Evolutionary conservation across 2,329 filamentous ascomycete genomes (phyloP).

Genomic region (Fusarium camptoceras): DNA sequence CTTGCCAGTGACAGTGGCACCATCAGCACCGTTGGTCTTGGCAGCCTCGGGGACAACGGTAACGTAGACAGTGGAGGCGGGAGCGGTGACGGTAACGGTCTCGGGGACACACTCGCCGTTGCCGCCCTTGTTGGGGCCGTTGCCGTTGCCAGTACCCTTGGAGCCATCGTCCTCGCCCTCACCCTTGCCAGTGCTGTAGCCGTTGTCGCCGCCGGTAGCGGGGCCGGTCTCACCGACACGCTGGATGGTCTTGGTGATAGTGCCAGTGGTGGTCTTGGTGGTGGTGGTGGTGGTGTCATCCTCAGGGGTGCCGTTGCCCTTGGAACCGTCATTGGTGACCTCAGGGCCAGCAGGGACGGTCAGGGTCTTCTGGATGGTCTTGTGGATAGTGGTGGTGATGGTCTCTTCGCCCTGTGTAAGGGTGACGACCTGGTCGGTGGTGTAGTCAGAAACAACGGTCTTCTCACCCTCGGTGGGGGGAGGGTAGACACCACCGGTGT

Average conservation of each 20-base stretch:
- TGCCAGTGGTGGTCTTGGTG: constrained; percentile 53
- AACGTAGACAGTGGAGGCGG: constrained; percentile 53
- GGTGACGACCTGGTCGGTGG: constrained; percentile 51
- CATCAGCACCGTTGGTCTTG: constrained; percentile 37
- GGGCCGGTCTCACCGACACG: constrained; percentile 42
- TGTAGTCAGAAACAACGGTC: constrained; percentile 46
- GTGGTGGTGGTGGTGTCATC: constrained; percentile 54
- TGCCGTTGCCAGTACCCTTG: constrained; percentile 11
- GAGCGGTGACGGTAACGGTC: constrained; percentile 49
- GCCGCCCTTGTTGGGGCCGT: constrained; percentile 24
- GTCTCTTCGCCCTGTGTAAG: constrained; percentile 52
- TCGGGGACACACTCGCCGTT: constrained; percentile 37
- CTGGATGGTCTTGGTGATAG: constrained; percentile 52
- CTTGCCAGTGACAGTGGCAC: constrained; percentile 41
- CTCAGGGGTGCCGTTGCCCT: constrained; percentile 35
- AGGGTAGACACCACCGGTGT: constrained; percentile 53
- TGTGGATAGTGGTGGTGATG: constrained; percentile 58
- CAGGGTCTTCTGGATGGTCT: constrained; percentile 56
- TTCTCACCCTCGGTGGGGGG: constrained; percentile 30
- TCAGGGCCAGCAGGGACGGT: constrained; percentile 44
- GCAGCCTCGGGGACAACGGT: constrained; percentile 46
- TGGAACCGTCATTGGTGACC: constrained; percentile 32
- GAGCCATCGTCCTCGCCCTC: constrained; percentile 25
- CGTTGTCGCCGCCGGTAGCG: constrained; percentile 36
- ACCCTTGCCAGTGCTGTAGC: constrained; percentile 30